Percentiles rank a stretch among this genome's conserved stretches.
Conservation (phyloP, 768 basidiomycete genomes). For the Boletus patriciae region DNA sequence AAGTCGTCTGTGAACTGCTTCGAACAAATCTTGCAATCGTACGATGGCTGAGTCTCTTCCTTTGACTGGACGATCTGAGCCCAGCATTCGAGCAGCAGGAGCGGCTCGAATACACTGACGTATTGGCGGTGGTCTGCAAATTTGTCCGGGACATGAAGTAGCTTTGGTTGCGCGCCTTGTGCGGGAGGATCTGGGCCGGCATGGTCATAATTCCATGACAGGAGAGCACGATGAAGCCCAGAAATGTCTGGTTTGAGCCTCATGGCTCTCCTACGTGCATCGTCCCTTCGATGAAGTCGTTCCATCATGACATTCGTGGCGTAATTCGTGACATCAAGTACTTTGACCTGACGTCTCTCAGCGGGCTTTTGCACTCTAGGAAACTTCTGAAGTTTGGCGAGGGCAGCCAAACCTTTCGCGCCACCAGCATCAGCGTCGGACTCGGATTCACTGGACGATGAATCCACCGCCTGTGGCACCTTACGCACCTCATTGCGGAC, state of each 20-base stretch:
- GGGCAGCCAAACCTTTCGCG: slow-evolving; percentile 48
- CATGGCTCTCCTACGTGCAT: slow-evolving; percentile 57
- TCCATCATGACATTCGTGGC: slow-evolving; percentile 47
- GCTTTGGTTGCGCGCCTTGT: slow-evolving; percentile 31
- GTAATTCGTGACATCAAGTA: slow-evolving; percentile 52
- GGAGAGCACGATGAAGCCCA: slow-evolving; percentile 68
- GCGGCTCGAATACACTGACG: slow-evolving; percentile 73
- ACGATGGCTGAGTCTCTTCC: slow-evolving; percentile 54
- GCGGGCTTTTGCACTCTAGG: slow-evolving; percentile 56
- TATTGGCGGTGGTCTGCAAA: slow-evolving; percentile 72
- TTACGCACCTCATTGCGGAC: slow-evolving; percentile 10
- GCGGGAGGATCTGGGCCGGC: slow-evolving; percentile 61
- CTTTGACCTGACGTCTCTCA: slow-evolving; percentile 63
- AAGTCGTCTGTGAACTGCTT: slow-evolving; percentile 79
- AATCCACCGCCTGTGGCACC: slow-evolving; percentile 8
- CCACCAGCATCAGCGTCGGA: slow-evolving; percentile 48
- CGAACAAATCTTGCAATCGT: slow-evolving; percentile 63
- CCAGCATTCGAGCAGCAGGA: slow-evolving; percentile 90
- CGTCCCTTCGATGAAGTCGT: slow-evolving; percentile 55
- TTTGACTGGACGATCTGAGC: slow-evolving; percentile 79
- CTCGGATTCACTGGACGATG: slow-evolving; percentile 47
- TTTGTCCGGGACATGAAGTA: slow-evolving; percentile 55
- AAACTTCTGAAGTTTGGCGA: slow-evolving; percentile 60
- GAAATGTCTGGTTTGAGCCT: slow-evolving; percentile 84
- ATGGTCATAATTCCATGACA: slow-evolving; percentile 87